These are phyloP conservation scores for Chaetomium cochliodes DNA, from an alignment of 495 filamentous ascomycete species.

Conservation along the genomic window DNA sequence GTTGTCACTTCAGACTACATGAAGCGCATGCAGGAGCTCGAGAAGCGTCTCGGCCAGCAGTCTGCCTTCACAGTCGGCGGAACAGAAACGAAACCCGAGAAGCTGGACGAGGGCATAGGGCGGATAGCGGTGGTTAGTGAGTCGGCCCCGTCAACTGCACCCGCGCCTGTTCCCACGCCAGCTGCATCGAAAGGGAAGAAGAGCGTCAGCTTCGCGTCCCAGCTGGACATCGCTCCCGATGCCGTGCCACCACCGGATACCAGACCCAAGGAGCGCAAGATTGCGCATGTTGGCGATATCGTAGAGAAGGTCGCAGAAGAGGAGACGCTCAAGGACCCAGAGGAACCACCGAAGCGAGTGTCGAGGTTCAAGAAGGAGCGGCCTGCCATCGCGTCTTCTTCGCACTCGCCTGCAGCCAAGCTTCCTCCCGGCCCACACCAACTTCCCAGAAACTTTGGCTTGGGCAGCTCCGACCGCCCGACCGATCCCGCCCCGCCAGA, in stretches of 20 bases:
- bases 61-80: slow-evolving; percentile 34
- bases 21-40: slow-evolving; percentile 78
- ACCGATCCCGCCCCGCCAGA: slow-evolving; percentile 53
- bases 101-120: slow-evolving; percentile 28
- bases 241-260: slow-evolving; percentile 35
- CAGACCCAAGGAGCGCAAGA: slow-evolving; percentile 33
- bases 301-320: slow-evolving; percentile 46
- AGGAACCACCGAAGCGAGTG: slow-evolving; percentile 38
- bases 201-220: slow-evolving; percentile 70
- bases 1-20: slow-evolving; percentile 71
- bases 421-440: slow-evolving; percentile 38
- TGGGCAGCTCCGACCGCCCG: slow-evolving; percentile 9
- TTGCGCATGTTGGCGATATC: slow-evolving; percentile 50
- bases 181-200: slow-evolving; percentile 54
- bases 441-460: slow-evolving; percentile 30
- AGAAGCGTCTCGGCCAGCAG: slow-evolving; percentile 62
- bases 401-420: slow-evolving; percentile 12
- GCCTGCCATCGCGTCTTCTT: slow-evolving; percentile 15
- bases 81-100: slow-evolving; percentile 16
- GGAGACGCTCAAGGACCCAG: slow-evolving; percentile 29
- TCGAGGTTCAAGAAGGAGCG: slow-evolving; percentile 51
- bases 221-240: slow-evolving; percentile 65
- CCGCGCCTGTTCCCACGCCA: neutral
- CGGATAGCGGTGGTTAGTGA: slow-evolving; percentile 26
- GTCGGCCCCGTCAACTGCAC: neutral